Conservation (phyloP, 108 stramenopile species). For the Ochromonas danica region DNA sequence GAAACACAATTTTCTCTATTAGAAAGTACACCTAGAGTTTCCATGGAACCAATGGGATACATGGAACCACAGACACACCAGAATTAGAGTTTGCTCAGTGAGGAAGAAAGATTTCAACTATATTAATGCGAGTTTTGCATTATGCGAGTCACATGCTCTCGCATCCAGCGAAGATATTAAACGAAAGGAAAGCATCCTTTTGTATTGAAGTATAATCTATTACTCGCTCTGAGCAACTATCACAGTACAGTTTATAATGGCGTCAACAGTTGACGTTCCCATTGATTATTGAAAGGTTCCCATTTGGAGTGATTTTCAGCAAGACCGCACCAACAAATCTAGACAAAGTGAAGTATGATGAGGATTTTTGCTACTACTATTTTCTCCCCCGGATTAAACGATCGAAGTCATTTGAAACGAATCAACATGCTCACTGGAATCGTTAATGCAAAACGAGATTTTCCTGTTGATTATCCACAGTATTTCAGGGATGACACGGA, state of each 20-base stretch:
- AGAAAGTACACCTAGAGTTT: no score
- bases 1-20: no score
- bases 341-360: neutral
- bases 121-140: no score
- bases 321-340: constrained; percentile 7
- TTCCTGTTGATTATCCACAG: constrained; percentile 9
- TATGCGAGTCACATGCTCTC: no score
- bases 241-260: neutral
- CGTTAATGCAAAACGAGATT: constrained; percentile 9
- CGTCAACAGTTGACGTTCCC: neutral
- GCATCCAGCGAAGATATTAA: no score
- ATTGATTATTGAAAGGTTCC: neutral
- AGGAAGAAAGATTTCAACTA: no score
- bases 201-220: neutral
- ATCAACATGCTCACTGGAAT: constrained; percentile 11
- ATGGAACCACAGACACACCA: no score
- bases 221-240: neutral
- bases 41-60: no score
- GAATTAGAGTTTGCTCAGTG: no score
- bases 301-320: constrained; percentile 28
- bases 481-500: constrained; percentile 22
- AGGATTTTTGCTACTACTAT: constrained; percentile 14
- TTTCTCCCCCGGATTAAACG: constrained; percentile 14
- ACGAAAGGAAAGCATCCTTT: no score
- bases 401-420: neutral